A percentile compares a stretch with the other conserved stretches of the same genome.
Evolutionary conservation across 371 early-diverging fungal genomes (phyloP).

Genomic region (Thermomucor indicae-seudaticae): DNA sequence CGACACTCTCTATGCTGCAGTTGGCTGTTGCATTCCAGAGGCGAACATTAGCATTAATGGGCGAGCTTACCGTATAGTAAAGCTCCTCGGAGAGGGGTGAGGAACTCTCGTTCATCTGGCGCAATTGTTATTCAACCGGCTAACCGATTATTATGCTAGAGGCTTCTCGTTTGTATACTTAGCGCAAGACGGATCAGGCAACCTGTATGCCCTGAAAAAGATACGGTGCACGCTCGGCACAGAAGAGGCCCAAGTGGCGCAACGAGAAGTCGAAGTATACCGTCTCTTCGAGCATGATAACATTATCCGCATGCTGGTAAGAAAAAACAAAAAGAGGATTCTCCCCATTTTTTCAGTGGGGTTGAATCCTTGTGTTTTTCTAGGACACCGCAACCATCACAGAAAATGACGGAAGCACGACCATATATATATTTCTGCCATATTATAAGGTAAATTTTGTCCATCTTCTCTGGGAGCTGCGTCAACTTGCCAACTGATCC

Average conservation of each 20-base stretch:
- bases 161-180: constrained; percentile 76
- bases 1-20: constrained; percentile 37
- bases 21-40: constrained; percentile 52
- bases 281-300: constrained; percentile 62
- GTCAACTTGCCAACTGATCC: background rate
- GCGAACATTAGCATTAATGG: constrained; percentile 56
- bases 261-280: constrained; percentile 66
- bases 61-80: constrained; percentile 54
- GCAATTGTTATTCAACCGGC: background rate
- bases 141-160: constrained; percentile 24
- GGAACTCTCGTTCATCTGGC: background rate
- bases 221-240: constrained; percentile 63
- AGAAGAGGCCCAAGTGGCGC: constrained; percentile 54
- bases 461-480: no score
- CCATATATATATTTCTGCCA: constrained; percentile 64
- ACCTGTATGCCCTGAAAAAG: constrained; percentile 64
- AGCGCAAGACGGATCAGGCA: constrained; percentile 56
- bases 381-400: constrained; percentile 63
- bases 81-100: constrained; percentile 73
- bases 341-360: no score
- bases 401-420: constrained; percentile 57
- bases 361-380: no score
- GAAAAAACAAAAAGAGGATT: constrained; percentile 6
- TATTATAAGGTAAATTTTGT: constrained; percentile 61
- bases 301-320: constrained; percentile 65